These are phyloP conservation scores for Tillandsia leiboldiana DNA, from an alignment of 176 grass and related monocot genomes.

Conservation along the genomic window DNA sequence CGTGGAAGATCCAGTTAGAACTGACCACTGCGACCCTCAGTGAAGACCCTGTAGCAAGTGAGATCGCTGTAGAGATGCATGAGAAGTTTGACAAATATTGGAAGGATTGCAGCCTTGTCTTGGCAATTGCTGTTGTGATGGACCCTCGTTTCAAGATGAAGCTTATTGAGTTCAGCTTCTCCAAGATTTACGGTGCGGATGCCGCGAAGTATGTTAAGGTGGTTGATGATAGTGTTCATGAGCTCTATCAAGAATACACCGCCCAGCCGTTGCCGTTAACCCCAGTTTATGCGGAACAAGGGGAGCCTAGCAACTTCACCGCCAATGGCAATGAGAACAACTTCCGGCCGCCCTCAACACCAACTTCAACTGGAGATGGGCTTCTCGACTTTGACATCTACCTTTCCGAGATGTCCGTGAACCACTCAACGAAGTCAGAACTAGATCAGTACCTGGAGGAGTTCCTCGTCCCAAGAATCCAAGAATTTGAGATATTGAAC, in stretches of 20 bases:
- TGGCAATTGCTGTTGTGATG: slow-evolving; percentile 79
- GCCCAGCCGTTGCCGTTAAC: slow-evolving; percentile 41
- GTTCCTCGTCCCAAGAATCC: slow-evolving; percentile 51
- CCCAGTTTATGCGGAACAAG: slow-evolving; percentile 37
- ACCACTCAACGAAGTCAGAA: slow-evolving; percentile 47
- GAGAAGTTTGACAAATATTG: slow-evolving; percentile 91
- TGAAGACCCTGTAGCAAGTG: slow-evolving; percentile 45
- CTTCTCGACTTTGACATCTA: slow-evolving; percentile 80
- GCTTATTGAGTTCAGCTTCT: slow-evolving; percentile 79
- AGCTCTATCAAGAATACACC: slow-evolving; percentile 66
- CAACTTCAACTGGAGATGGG: slow-evolving; percentile 28
- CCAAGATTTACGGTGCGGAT: slow-evolving; percentile 76
- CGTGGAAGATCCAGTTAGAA: slow-evolving; percentile 79
- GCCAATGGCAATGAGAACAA: slow-evolving; percentile 14
- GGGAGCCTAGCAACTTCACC: slow-evolving; percentile 16
- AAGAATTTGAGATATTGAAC: slow-evolving; percentile 62
- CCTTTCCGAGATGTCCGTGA: slow-evolving; percentile 60
- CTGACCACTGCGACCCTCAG: slow-evolving; percentile 39
- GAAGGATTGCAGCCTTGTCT: slow-evolving; percentile 82
- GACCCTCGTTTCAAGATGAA: slow-evolving; percentile 96
- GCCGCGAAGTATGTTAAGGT: slow-evolving; percentile 56
- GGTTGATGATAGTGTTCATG: slow-evolving; percentile 52
- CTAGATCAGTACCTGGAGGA: slow-evolving; percentile 83
- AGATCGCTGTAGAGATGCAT: slow-evolving; percentile 67
- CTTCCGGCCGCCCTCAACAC: background rate